Conservation (phyloP, 257 asterid genomes). For the Haberlea rhodopensis region DNA sequence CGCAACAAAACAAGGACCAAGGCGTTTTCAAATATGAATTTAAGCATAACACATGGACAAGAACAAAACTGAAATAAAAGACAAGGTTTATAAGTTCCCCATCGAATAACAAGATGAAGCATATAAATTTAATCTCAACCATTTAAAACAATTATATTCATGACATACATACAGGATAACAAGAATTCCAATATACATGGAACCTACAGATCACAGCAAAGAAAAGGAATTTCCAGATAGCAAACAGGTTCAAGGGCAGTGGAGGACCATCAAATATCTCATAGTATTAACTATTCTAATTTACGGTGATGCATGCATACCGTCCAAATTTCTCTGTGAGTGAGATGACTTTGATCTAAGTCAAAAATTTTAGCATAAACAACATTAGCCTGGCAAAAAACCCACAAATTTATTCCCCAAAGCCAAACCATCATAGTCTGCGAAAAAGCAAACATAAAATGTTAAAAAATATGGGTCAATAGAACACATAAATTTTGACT, state of each 20-base stretch:
- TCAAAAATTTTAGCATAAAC: slow-evolving; percentile 87
- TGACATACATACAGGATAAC: neutral
- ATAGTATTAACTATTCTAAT: slow-evolving; percentile 5
- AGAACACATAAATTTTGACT: slow-evolving; percentile 9
- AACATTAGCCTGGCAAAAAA: slow-evolving; percentile 70
- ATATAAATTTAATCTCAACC: neutral
- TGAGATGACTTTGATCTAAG: slow-evolving; percentile 88
- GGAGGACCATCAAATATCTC: slow-evolving; percentile 5
- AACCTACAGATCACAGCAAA: neutral
- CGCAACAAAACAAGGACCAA: neutral
- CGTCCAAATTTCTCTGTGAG: slow-evolving; percentile 96
- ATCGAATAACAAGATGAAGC: neutral
- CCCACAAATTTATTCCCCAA: slow-evolving; percentile 96
- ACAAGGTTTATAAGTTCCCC: neutral
- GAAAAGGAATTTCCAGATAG: slow-evolving; percentile 5
- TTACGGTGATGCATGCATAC: slow-evolving; percentile 35
- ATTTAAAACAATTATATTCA: neutral
- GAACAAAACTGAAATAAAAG: neutral
- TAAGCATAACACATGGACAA: slow-evolving; percentile 1
- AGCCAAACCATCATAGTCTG: slow-evolving; percentile 98
- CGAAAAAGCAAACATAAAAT: slow-evolving; percentile 29
- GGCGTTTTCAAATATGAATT: neutral
- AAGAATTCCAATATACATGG: neutral
- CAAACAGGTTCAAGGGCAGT: slow-evolving; percentile 21
- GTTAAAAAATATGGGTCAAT: neutral